Evolutionary conservation across 768 basidiomycete species (phyloP).

Genomic region (Hirschioporus abietinus): DNA sequence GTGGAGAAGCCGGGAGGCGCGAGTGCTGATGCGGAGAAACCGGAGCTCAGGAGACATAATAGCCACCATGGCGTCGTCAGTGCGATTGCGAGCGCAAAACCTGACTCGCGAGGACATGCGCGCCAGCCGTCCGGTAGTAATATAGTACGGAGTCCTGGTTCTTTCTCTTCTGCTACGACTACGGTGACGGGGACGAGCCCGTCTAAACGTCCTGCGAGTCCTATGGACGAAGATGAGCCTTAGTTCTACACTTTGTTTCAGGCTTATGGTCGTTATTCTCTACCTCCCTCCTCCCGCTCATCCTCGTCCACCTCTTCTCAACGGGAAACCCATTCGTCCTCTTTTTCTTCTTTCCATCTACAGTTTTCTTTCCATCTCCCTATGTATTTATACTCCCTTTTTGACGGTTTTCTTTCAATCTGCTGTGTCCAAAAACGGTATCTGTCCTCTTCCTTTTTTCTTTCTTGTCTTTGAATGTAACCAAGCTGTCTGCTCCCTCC

Average conservation of each 20-base stretch:
- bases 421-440: background rate
- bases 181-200: background rate
- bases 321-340: background rate
- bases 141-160: background rate
- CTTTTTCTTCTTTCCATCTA: background rate
- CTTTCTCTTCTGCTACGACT: background rate
- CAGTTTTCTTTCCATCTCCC: background rate
- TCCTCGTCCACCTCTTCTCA: background rate
- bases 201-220: background rate
- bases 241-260: background rate
- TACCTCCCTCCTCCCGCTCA: background rate
- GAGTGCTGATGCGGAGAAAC: background rate
- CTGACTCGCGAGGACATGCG: background rate
- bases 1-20: background rate
- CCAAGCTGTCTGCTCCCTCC: background rate
- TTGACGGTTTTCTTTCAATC: background rate
- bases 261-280: background rate
- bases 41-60: background rate
- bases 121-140: background rate
- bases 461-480: background rate
- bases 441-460: background rate
- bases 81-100: background rate
- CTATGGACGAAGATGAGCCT: background rate
- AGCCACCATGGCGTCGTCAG: slow-evolving; percentile 1
- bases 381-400: background rate